A percentile compares a stretch with the other conserved stretches of the same genome.
Evolutionary conservation across 371 early-diverging fungal genomes (phyloP).

Genomic region (Mucor saturninus): DNA sequence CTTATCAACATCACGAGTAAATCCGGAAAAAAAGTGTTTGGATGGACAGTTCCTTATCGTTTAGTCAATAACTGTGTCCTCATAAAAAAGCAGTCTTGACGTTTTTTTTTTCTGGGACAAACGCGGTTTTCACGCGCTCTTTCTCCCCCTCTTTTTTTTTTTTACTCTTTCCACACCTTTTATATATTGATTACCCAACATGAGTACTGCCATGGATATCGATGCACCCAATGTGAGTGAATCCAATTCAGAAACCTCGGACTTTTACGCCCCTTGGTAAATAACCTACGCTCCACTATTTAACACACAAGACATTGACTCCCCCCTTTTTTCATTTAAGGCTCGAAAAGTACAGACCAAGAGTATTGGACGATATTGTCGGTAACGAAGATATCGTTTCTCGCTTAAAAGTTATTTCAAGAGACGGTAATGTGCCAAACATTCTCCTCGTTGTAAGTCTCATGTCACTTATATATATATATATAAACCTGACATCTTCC

Average conservation of each 20-base stretch:
- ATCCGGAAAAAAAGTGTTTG: no score
- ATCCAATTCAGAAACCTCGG: background rate
- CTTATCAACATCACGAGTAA: no score
- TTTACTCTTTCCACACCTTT: background rate
- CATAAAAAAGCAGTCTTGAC: no score
- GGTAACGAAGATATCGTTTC: conserved; percentile 95
- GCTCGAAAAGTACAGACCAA: conserved; percentile 98
- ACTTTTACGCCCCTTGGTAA: conserved; percentile 17
- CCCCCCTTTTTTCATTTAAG: conserved; percentile 35
- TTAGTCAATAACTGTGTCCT: no score
- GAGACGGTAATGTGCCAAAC: conserved; percentile 96
- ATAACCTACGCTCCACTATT: background rate
- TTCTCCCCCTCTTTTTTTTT: background rate
- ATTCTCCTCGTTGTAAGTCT: conserved; percentile 86
- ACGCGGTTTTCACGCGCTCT: no score
- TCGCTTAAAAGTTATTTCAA: conserved; percentile 85
- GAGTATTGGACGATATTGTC: conserved; percentile 87
- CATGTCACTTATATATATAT: background rate
- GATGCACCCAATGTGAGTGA: conserved; percentile 7
- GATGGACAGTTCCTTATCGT: no score
- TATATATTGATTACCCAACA: background rate
- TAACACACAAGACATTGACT: background rate
- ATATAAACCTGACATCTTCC: background rate
- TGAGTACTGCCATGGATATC: conserved; percentile 18
- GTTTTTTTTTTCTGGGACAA: no score